Conservation (phyloP, 2,329 filamentous ascomycete species). For the Pseudogymnoascus sp. region DNA sequence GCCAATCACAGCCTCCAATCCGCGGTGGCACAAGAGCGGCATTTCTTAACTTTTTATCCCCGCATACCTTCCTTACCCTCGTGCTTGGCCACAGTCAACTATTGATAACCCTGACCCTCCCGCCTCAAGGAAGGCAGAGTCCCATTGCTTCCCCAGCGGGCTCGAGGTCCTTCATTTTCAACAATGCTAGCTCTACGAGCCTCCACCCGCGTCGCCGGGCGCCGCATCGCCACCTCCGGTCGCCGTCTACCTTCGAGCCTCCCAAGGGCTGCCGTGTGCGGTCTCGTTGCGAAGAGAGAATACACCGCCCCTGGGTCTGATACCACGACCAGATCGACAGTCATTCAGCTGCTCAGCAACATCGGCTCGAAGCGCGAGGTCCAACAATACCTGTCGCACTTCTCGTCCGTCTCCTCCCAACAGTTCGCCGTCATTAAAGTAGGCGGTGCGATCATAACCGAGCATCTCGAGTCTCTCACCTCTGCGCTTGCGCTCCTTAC, state of each 20-base stretch:
- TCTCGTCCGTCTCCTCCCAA: constrained; percentile 91
- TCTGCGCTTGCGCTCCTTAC: constrained; percentile 85
- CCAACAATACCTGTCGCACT: constrained; percentile 95
- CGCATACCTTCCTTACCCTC: background rate
- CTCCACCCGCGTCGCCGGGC: constrained; percentile 23
- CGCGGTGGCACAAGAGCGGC: background rate
- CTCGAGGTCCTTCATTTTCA: constrained; percentile 6
- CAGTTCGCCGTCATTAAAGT: constrained; percentile 99
- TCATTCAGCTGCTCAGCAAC: constrained; percentile 86
- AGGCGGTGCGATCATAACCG: constrained; percentile 88
- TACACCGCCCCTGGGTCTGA: constrained; percentile 26
- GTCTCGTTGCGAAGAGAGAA: constrained; percentile 20
- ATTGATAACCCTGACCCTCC: background rate
- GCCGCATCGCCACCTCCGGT: constrained; percentile 22
- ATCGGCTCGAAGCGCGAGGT: constrained; percentile 94
- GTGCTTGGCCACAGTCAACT: background rate
- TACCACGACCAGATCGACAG: constrained; percentile 59
- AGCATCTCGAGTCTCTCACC: constrained; percentile 86
- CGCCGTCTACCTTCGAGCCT: constrained; percentile 21
- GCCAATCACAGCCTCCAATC: constrained; percentile 7
- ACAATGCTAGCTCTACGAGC: constrained; percentile 28
- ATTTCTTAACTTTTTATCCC: constrained; percentile 9
- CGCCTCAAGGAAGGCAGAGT: constrained; percentile 7
- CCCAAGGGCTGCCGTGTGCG: constrained; percentile 22
- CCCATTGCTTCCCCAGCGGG: constrained; percentile 5